phyloP scores from a whole-genome alignment of 2,329 filamentous ascomycete species.

The Dactylonectria estremocensis region DNA sequence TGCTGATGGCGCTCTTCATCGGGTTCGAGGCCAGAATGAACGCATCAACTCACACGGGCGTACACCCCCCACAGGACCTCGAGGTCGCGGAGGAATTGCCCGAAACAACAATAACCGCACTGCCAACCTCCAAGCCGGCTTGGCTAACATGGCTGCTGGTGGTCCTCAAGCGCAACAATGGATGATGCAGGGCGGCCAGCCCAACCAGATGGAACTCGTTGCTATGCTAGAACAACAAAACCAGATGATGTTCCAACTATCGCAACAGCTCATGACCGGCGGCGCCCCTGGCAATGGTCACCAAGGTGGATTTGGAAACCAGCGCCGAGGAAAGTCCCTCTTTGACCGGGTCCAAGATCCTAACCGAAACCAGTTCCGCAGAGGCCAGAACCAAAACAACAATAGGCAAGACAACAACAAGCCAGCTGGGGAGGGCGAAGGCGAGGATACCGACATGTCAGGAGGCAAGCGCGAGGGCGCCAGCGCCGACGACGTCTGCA shows the following conservation, averaged over 20 bases:
- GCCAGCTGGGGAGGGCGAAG: conserved; percentile 56
- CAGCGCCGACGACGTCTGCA: conserved; percentile 81
- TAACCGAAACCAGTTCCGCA: conserved; percentile 66
- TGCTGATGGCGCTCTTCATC: conserved; percentile 83
- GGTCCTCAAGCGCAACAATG: conserved; percentile 58
- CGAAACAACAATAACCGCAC: conserved; percentile 66
- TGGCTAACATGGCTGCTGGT: conserved; percentile 61
- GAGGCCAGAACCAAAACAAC: conserved; percentile 60
- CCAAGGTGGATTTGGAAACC: conserved; percentile 57
- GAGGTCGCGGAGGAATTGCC: conserved; percentile 66
- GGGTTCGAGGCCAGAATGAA: conserved; percentile 81
- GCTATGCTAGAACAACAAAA: conserved; percentile 92
- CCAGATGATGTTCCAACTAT: conserved; percentile 85
- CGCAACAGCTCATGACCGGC: conserved; percentile 70
- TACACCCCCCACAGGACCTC: conserved; percentile 79
- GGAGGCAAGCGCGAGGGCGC: conserved; percentile 67
- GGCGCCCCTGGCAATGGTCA: conserved; percentile 56
- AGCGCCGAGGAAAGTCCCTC: conserved; percentile 71
- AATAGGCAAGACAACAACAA: conserved; percentile 55
- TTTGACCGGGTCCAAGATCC: conserved; percentile 80
- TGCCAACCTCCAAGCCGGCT: conserved; percentile 65
- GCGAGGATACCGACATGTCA: conserved; percentile 76
- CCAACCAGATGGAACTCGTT: conserved; percentile 71
- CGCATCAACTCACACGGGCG: conserved; percentile 86
- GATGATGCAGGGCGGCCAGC: conserved; percentile 64